These are phyloP conservation scores for Azolla pinnata DNA, from an alignment of 75 land plant species.

Conservation along the genomic window DNA sequence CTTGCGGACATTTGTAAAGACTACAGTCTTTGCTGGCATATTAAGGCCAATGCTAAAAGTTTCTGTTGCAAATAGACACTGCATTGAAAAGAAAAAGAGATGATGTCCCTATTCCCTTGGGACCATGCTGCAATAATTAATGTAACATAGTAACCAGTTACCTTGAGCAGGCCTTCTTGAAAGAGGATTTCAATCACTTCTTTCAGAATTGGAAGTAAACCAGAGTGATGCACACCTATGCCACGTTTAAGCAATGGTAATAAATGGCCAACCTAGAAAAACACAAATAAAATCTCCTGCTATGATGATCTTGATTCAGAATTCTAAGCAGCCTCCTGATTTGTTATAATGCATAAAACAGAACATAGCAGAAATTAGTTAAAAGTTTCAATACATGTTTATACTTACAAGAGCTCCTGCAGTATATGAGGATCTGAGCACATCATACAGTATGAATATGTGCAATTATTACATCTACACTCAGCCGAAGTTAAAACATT, in stretches of 20 bases:
- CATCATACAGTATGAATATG: too few species aligned
- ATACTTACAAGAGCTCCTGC: too few species aligned
- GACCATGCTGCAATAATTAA: neutral
- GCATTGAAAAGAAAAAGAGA: slow-evolving; percentile 13
- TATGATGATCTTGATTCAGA: too few species aligned
- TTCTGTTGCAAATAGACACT: slow-evolving; percentile 99
- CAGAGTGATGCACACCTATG: slow-evolving; percentile 99
- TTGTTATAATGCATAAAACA: too few species aligned
- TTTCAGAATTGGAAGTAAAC: slow-evolving; percentile 90
- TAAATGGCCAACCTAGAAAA: slow-evolving; percentile 66
- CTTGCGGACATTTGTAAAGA: slow-evolving; percentile 92
- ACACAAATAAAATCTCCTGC: slow-evolving; percentile 4
- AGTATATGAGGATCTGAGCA: too few species aligned
- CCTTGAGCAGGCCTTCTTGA: slow-evolving; percentile 98
- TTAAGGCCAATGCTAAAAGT: slow-evolving; percentile 98
- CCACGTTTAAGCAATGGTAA: slow-evolving; percentile 84
- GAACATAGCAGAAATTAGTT: too few species aligned
- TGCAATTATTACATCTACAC: too few species aligned
- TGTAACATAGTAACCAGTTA: slow-evolving; percentile 11
- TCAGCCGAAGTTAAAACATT: too few species aligned
- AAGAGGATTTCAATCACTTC: slow-evolving; percentile 98
- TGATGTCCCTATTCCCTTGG: too few species aligned
- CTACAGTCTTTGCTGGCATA: slow-evolving; percentile 99
- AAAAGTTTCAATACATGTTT: too few species aligned
- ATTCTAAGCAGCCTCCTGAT: too few species aligned